phyloP scores from a whole-genome alignment of 2,329 filamentous ascomycete genomes.

The Aspergillus glaucus region DNA sequence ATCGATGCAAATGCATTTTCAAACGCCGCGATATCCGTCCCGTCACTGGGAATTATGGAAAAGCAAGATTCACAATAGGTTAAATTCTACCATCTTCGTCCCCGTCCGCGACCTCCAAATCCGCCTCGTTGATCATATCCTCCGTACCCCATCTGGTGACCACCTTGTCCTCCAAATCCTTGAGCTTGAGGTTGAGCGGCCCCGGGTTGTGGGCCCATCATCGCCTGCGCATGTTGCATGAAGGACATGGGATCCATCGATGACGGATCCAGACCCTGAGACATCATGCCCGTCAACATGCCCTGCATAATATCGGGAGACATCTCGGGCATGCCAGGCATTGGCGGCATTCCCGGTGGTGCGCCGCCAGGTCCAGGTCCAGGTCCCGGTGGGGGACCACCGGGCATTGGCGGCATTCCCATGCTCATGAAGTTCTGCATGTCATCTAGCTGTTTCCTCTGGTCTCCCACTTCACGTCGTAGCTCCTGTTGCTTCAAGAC shows the following conservation, averaged over 20 bases:
- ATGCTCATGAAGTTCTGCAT: constrained; percentile 56
- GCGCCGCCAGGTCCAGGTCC: constrained; percentile 20
- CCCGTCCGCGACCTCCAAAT: constrained; percentile 33
- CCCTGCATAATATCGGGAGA: constrained; percentile 53
- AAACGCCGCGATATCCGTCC: constrained; percentile 14
- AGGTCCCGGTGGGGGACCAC: constrained; percentile 24
- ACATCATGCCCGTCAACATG: constrained; percentile 51
- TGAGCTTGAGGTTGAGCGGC: constrained; percentile 30
- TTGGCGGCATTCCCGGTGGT: constrained; percentile 28
- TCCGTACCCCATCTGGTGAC: constrained; percentile 39
- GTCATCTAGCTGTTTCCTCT: constrained; percentile 63
- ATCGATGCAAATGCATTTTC: constrained; percentile 5
- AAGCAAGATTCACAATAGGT: constrained; percentile 8
- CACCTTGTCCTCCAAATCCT: constrained; percentile 30
- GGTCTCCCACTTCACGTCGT: constrained; percentile 68
- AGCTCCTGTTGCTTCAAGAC: constrained; percentile 79
- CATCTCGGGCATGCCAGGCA: constrained; percentile 45
- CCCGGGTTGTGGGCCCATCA: constrained; percentile 42
- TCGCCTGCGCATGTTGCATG: constrained; percentile 48
- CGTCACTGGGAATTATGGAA: constrained; percentile 7
- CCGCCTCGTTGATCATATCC: constrained; percentile 36
- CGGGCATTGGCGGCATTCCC: constrained; percentile 44
- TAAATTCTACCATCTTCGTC: constrained; percentile 32
- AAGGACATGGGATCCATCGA: constrained; percentile 50
- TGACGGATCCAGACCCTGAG: constrained; percentile 48